A percentile compares a stretch with the other conserved stretches of the same genome.
phyloP scores from a whole-genome alignment of 768 basidiomycete species.

The Boletus fagicola region DNA sequence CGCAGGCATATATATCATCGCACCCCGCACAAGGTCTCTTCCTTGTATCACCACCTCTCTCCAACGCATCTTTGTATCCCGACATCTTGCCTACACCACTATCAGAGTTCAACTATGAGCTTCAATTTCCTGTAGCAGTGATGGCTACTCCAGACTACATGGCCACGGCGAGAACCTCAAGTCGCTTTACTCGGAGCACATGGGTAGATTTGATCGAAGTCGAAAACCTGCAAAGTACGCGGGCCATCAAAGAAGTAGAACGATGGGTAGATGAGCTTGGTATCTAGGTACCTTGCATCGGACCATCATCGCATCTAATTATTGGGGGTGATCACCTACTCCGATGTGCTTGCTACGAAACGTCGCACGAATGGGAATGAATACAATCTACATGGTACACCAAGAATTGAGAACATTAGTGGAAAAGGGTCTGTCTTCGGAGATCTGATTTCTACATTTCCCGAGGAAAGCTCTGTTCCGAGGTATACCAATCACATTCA shows the following conservation, averaged over 20 bases:
- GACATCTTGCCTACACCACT: constrained; percentile 37
- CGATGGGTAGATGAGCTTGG: constrained; percentile 57
- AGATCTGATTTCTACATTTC: not conserved
- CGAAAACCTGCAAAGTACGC: constrained; percentile 37
- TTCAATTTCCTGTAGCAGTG: constrained; percentile 58
- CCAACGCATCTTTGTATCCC: constrained; percentile 36
- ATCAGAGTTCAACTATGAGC: constrained; percentile 58
- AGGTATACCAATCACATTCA: not conserved
- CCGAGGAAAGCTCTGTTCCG: not conserved
- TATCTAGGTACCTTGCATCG: constrained; percentile 33
- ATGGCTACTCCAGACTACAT: constrained; percentile 39
- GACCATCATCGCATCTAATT: not conserved
- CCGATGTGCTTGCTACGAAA: not conserved
- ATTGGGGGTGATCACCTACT: not conserved
- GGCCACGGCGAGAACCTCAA: constrained; percentile 33
- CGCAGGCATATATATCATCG: constrained; percentile 68
- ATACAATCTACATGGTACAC: not conserved
- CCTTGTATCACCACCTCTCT: constrained; percentile 54
- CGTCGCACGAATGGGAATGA: not conserved
- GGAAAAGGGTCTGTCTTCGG: not conserved
- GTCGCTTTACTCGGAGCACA: constrained; percentile 42
- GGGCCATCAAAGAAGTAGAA: constrained; percentile 43
- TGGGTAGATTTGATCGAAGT: constrained; percentile 40
- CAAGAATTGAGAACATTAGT: not conserved
- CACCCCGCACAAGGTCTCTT: constrained; percentile 61